A percentile compares a stretch with the other conserved stretches of the same genome.
phyloP scores from a whole-genome alignment of 345 rosid genomes.

The Eucalyptus sp. region DNA sequence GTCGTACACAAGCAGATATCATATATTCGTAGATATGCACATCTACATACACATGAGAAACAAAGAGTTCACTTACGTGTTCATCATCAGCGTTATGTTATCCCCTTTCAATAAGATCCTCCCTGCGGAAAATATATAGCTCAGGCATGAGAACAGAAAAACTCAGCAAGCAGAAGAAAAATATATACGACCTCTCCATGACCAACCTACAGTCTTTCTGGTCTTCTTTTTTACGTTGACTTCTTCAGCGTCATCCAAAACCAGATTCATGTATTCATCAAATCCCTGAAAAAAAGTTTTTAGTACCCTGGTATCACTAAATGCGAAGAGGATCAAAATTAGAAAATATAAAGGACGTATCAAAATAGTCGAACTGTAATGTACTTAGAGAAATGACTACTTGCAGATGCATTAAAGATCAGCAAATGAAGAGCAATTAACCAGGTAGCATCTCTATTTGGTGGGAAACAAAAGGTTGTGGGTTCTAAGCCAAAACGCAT shows the following conservation, averaged over 20 bases:
- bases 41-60: background rate
- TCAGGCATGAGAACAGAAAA: background rate
- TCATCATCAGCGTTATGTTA: slow-evolving; percentile 93
- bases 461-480: background rate
- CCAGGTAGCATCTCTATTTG: background rate
- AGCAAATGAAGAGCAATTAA: background rate
- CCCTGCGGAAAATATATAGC: slow-evolving; percentile 24
- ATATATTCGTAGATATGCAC: background rate
- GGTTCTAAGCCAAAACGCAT: background rate
- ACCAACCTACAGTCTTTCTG: slow-evolving; percentile 67
- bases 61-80: slow-evolving; percentile 35
- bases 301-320: background rate
- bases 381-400: background rate
- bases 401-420: background rate
- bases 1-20: background rate
- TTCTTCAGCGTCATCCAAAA: slow-evolving; percentile 95
- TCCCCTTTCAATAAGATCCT: slow-evolving; percentile 89
- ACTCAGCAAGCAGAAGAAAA: background rate
- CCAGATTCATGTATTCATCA: slow-evolving; percentile 97
- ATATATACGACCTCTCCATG: background rate
- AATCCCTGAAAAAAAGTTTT: slow-evolving; percentile 42
- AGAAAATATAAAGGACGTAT: background rate
- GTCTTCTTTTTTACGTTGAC: slow-evolving; percentile 80
- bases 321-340: background rate
- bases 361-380: background rate